Percentiles rank a stretch among this genome's conserved stretches.
Evolutionary conservation across 2,329 filamentous ascomycete genomes (phyloP).

Genomic region (Phialemonium atrogriseum): DNA sequence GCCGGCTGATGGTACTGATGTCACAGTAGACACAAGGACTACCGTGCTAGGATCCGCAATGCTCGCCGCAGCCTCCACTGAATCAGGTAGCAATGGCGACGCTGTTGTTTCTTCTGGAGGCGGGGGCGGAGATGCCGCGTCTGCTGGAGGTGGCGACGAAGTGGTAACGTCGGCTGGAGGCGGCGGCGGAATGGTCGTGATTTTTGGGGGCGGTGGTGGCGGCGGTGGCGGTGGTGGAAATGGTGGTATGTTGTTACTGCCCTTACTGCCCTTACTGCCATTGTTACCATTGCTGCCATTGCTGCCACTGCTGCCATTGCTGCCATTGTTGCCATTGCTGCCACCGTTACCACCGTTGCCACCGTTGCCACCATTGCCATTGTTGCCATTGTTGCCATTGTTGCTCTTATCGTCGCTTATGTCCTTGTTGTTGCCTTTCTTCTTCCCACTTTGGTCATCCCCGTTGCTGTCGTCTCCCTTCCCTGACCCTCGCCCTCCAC

Average conservation of each 20-base stretch:
- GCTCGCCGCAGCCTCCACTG: constrained; percentile 2
- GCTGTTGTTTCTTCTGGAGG: not conserved
- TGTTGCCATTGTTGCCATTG: constrained; percentile 3
- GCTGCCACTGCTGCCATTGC: constrained; percentile 1
- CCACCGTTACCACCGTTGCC: constrained; percentile 6
- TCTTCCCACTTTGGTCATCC: constrained; percentile 5
- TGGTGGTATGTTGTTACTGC: not conserved
- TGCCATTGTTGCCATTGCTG: not conserved
- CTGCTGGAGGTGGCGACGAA: not conserved
- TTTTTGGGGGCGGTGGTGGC: no score
- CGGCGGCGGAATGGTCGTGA: no score
- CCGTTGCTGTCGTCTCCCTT: constrained; percentile 1
- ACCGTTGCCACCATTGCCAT: constrained; percentile 5
- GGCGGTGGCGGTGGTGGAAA: no score
- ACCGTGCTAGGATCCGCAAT: constrained; percentile 7
- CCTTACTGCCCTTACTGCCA: constrained; percentile 1
- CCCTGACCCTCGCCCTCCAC: constrained; percentile 2
- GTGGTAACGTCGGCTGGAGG: no score
- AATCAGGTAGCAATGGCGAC: no score
- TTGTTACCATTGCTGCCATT: constrained; percentile 4
- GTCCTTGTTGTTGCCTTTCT: constrained; percentile 3
- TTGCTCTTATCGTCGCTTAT: constrained; percentile 4
- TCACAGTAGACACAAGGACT: constrained; percentile 8
- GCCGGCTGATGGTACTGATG: constrained; percentile 3
- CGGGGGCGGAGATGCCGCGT: not conserved